These are phyloP conservation scores for Salvia rosmarinus DNA, from an alignment of 257 asterid genomes.

Conservation along the genomic window DNA sequence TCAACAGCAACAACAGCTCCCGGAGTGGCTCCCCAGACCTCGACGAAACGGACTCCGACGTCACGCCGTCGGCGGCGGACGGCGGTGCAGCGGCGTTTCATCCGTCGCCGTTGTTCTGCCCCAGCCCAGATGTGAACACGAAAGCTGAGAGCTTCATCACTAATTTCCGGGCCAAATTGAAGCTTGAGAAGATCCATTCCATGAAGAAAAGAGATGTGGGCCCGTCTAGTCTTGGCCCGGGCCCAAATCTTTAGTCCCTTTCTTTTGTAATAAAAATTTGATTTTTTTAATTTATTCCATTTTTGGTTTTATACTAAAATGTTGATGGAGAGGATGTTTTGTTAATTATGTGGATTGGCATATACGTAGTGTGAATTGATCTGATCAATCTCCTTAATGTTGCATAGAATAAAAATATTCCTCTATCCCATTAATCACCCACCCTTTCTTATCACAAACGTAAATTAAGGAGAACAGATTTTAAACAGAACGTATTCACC, in stretches of 20 bases:
- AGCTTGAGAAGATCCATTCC: slow-evolving; percentile 52
- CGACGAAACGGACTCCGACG: slow-evolving; percentile 64
- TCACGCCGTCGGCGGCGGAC: slow-evolving; percentile 53
- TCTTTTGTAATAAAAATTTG: slow-evolving; percentile 8
- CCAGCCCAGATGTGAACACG: slow-evolving; percentile 86
- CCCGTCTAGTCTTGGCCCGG: slow-evolving; percentile 47
- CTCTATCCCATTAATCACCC: no score
- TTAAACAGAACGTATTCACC: no score
- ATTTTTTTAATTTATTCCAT: slow-evolving; percentile 19
- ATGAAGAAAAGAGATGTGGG: slow-evolving; percentile 50
- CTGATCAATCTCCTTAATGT: no score
- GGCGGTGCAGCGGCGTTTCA: slow-evolving; percentile 44
- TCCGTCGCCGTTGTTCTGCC: slow-evolving; percentile 64
- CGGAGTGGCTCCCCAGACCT: slow-evolving; percentile 75
- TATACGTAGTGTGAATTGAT: not conserved
- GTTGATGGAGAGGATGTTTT: not conserved
- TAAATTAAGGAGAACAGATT: no score
- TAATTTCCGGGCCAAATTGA: slow-evolving; percentile 57
- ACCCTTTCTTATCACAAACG: no score
- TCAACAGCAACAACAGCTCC: slow-evolving; percentile 68
- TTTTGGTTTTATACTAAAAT: slow-evolving; percentile 9
- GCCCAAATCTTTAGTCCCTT: slow-evolving; percentile 41
- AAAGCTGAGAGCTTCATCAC: slow-evolving; percentile 88
- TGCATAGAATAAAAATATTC: no score
- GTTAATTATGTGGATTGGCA: not conserved